Percentiles rank a stretch among this genome's conserved stretches.
Conservation (phyloP, 23 red algal genomes). For the Gracilaria gracilis region DNA sequence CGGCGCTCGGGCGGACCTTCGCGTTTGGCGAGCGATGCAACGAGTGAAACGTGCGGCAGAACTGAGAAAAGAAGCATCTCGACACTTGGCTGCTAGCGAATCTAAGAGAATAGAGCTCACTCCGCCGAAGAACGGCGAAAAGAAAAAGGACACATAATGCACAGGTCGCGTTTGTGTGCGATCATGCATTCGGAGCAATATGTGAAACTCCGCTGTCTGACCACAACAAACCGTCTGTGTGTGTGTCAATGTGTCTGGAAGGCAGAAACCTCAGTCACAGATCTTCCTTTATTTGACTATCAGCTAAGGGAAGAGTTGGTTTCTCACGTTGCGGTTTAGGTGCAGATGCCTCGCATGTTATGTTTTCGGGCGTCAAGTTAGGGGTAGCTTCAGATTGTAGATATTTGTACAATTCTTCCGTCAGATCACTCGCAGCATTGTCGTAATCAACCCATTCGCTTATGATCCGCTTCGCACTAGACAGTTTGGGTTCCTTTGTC, state of each 20-base stretch:
- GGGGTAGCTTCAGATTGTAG: conserved; percentile 25
- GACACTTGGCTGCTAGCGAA: not conserved
- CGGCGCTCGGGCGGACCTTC: conserved; percentile 53
- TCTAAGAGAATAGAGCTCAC: not conserved
- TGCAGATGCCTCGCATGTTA: conserved; percentile 1
- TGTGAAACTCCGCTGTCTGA: too few species aligned
- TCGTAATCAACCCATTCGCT: conserved; percentile 89
- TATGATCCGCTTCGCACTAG: conserved; percentile 91
- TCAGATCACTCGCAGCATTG: conserved; percentile 58
- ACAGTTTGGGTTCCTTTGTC: conserved; percentile 93
- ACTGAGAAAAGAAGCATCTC: conserved; percentile 3
- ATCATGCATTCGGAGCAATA: too few species aligned
- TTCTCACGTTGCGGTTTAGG: not conserved
- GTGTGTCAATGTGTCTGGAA: too few species aligned
- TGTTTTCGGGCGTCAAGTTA: not conserved
- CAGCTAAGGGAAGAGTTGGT: not conserved
- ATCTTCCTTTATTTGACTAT: conserved; percentile 11
- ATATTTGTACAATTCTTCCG: conserved; percentile 64
- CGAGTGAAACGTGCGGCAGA: conserved; percentile 23
- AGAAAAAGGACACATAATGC: not conserved
- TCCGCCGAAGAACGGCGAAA: not conserved
- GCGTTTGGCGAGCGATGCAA: conserved; percentile 55
- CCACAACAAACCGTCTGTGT: too few species aligned
- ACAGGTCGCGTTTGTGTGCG: too few species aligned
- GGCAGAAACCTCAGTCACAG: not conserved